Evolutionary conservation across 2,329 filamentous ascomycete species (phyloP).

Genomic region (Diaporthe eres): DNA sequence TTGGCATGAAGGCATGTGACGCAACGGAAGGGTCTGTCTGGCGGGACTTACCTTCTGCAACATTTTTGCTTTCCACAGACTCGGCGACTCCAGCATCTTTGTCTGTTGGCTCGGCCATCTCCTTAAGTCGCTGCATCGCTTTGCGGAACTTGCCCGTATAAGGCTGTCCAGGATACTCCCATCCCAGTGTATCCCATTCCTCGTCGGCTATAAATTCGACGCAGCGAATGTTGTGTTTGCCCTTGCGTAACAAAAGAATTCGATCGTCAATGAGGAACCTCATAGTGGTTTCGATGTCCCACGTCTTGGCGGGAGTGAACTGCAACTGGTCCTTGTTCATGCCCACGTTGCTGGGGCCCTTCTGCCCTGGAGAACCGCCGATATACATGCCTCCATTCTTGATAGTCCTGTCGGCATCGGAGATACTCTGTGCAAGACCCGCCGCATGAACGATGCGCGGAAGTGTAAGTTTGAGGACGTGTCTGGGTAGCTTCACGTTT

Average conservation of each 20-base stretch:
- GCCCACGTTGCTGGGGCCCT: constrained; percentile 46
- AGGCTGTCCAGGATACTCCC: constrained; percentile 68
- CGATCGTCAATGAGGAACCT: constrained; percentile 73
- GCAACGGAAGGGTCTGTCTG: constrained; percentile 12
- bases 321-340: constrained; percentile 66
- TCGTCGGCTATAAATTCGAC: constrained; percentile 72
- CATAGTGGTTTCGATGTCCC: constrained; percentile 69
- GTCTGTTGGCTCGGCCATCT: constrained; percentile 44
- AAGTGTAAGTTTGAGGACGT: constrained; percentile 69
- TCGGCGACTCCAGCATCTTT: constrained; percentile 44
- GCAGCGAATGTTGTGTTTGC: constrained; percentile 74
- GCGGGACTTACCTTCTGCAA: constrained; percentile 47
- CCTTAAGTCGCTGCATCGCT: constrained; percentile 55
- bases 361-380: constrained; percentile 61
- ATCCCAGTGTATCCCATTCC: constrained; percentile 64
- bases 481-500: constrained; percentile 70
- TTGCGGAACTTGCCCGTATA: constrained; percentile 63
- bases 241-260: constrained; percentile 72
- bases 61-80: constrained; percentile 47
- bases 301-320: constrained; percentile 74
- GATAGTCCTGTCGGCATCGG: constrained; percentile 72
- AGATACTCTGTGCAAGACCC: constrained; percentile 69
- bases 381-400: constrained; percentile 71
- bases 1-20: constrained; percentile 19
- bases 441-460: constrained; percentile 71